These are phyloP conservation scores for Lepidopterella palustris DNA, from an alignment of 495 filamentous ascomycete species.

Conservation along the genomic window DNA sequence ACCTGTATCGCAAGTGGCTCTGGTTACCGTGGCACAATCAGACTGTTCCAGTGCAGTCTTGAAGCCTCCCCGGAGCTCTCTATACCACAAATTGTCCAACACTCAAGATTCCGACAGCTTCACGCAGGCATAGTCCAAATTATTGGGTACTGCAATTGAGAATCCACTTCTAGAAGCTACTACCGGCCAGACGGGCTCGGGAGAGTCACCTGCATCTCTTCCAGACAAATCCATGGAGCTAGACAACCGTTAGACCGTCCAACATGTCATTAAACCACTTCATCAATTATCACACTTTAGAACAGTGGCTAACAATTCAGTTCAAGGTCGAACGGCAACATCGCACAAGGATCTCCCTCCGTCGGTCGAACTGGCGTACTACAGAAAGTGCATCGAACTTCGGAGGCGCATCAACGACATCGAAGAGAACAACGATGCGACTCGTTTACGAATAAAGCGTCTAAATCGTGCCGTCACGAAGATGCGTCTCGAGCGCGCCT, in stretches of 20 bases:
- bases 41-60: too few relatives aligned
- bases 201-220: too few relatives aligned
- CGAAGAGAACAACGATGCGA: slow-evolving; percentile 77
- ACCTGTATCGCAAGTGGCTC: too few relatives aligned
- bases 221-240: too few relatives aligned
- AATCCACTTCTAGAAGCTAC: too few relatives aligned
- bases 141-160: too few relatives aligned
- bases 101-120: too few relatives aligned
- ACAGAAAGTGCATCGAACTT: slow-evolving; percentile 91
- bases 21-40: too few relatives aligned
- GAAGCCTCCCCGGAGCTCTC: too few relatives aligned
- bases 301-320: neutral
- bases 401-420: slow-evolving; percentile 86
- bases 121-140: too few relatives aligned
- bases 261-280: neutral
- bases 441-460: slow-evolving; percentile 70
- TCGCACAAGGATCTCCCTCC: slow-evolving; percentile 56
- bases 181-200: too few relatives aligned
- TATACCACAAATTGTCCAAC: too few relatives aligned
- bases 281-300: neutral
- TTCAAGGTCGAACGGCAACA: slow-evolving; percentile 6
- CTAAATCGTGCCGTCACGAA: slow-evolving; percentile 78
- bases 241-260: neutral
- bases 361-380: slow-evolving; percentile 92
- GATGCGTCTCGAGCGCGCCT: slow-evolving; percentile 81